Base-by-base conservation (phyloP, 2,329 filamentous ascomycete species). In the Dothiorella sarmentorum region DNA sequence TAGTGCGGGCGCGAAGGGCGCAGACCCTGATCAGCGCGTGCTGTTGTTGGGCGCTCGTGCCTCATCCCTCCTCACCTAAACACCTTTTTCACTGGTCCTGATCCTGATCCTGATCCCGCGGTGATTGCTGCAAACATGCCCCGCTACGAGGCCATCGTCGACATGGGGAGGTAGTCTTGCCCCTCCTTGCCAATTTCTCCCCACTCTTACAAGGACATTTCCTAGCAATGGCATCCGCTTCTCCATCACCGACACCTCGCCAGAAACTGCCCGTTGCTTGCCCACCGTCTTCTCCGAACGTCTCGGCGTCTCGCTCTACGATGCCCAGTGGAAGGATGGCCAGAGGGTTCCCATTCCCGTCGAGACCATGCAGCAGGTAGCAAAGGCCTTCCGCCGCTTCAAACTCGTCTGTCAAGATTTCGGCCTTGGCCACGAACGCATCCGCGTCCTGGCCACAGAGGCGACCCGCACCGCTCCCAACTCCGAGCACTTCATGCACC, bases 141-240 rank as follows among this genome's bases (percentile, higher is more conserved):
- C 20, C 11, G 15, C 37, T 59, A 61, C 47, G 49, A 56, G 42
- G 62, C 61, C 10, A 56, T 63, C 35, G 59, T 63, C 15, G 62
- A 63, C 51, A 63, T 63, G 62, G 62, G 62, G 29, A 63, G 61
- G 61, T 59, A 49, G 17, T n/a, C 38, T 9, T 27, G 13, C 33
- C 58, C 27, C 33, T 56, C 7, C 24, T 3, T 20, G 3, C 52
- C 26, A 13, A 18, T 20, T 13, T 40, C n/a, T 27, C 24, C 13
- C 17, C 13, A 18, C 2, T 4, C n/a, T 22, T n/a, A 29, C 20
- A 27, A 24, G 11, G 43, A 20, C n/a, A n/a, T 26, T 18, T 4
- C 18, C 15, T 59, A 90, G 91, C 78, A 97, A 96, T 78, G 92
- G 91, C 66, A 93, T 96, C 67, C 90, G 92, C 58, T 96, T 96